These are phyloP conservation scores for Pseudozyma pruni DNA, from an alignment of 1,284 basidiomycete species.

Conservation along the genomic window DNA sequence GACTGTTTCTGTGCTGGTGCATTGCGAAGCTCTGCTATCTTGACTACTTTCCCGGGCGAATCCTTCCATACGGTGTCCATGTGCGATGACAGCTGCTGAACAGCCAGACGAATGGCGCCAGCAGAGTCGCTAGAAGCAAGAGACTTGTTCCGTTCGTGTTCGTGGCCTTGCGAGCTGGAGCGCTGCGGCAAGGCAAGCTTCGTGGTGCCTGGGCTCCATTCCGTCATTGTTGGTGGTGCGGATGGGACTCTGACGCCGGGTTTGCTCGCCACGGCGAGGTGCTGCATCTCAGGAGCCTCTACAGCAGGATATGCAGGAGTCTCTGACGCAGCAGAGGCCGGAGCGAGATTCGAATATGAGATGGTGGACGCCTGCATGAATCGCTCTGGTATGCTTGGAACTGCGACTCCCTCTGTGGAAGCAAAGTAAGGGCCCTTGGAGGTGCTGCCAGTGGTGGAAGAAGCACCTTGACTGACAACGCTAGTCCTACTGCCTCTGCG, in stretches of 20 bases:
- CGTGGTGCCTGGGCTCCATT: slow-evolving; percentile 10
- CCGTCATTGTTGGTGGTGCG: slow-evolving; percentile 27
- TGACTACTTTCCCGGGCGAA: slow-evolving; percentile 18
- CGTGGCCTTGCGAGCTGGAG: slow-evolving; percentile 42
- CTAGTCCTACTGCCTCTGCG: slow-evolving; percentile 32
- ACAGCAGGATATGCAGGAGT: neutral
- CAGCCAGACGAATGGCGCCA: slow-evolving; percentile 38
- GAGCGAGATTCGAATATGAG: slow-evolving; percentile 3
- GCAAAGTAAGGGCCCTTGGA: slow-evolving; percentile 19
- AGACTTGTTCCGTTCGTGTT: slow-evolving; percentile 25
- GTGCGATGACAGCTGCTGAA: slow-evolving; percentile 48
- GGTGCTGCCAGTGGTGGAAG: slow-evolving; percentile 16
- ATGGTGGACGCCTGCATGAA: slow-evolving; percentile 29
- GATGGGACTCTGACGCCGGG: slow-evolving; percentile 31
- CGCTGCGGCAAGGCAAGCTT: slow-evolving; percentile 33
- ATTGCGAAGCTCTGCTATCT: slow-evolving; percentile 3
- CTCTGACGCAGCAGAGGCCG: neutral
- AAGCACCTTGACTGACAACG: slow-evolving; percentile 19
- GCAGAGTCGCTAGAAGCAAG: slow-evolving; percentile 25
- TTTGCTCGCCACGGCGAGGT: slow-evolving; percentile 11
- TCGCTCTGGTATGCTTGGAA: slow-evolving; percentile 35
- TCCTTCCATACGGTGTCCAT: slow-evolving; percentile 56
- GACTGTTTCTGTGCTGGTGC: slow-evolving; percentile 14
- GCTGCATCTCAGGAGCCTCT: slow-evolving; percentile 2
- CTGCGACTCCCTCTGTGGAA: slow-evolving; percentile 26